Conservation (phyloP, 2,329 filamentous ascomycete species). For the Penicillium sp. region DNA sequence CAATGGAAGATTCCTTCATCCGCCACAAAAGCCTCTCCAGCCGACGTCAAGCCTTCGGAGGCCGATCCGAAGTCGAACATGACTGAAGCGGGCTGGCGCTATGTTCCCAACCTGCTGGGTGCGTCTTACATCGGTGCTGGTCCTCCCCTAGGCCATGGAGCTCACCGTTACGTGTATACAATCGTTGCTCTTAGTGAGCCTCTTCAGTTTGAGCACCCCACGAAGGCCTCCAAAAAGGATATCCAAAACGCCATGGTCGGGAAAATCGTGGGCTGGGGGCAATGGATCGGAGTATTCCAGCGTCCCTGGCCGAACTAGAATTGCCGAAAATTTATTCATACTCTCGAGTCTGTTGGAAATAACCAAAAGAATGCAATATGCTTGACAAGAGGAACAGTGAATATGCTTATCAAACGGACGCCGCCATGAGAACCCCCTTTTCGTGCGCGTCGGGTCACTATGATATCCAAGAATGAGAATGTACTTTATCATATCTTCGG, state of each 20-base stretch:
- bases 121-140: constrained; percentile 27
- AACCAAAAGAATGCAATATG: neutral
- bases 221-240: constrained; percentile 25
- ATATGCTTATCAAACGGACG: no score
- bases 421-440: neutral
- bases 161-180: constrained; percentile 34
- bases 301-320: constrained; percentile 21
- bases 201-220: constrained; percentile 20
- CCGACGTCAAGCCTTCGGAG: constrained; percentile 14
- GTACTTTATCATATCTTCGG: neutral
- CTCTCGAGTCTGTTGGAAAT: neutral
- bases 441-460: no score
- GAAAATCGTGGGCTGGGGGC: constrained; percentile 32
- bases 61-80: constrained; percentile 6
- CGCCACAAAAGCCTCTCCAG: constrained; percentile 11
- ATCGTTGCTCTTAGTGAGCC: constrained; percentile 29
- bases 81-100: constrained; percentile 29
- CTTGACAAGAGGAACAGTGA: neutral
- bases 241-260: constrained; percentile 28
- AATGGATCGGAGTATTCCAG: constrained; percentile 33
- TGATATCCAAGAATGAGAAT: no score
- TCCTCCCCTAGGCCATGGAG: constrained; percentile 31
- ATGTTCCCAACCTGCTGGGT: constrained; percentile 25
- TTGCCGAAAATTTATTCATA: neutral
- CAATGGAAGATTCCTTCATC: constrained; percentile 32